Evolutionary conservation across 2,329 filamentous ascomycete species (phyloP).

Genomic region (Emergomyces orientalis): DNA sequence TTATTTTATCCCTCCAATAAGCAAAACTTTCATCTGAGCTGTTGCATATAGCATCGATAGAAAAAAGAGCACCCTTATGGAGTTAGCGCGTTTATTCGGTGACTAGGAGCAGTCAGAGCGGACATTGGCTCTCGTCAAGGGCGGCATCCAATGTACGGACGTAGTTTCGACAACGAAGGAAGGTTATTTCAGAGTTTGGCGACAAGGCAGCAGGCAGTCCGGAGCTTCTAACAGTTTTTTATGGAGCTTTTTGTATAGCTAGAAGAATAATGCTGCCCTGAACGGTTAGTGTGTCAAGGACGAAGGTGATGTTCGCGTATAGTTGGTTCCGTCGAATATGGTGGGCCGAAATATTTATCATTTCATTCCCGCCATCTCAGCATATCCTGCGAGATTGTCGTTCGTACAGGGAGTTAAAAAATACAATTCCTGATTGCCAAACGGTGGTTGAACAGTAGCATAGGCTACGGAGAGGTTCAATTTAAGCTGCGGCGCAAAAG

Average conservation of each 20-base stretch:
- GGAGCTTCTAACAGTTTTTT: not conserved
- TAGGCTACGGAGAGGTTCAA: not conserved
- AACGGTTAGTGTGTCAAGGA: not conserved
- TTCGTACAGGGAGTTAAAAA: not conserved
- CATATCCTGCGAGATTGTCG: not conserved
- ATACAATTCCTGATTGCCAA: not conserved
- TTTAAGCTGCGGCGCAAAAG: not conserved
- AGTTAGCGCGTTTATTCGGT: not conserved
- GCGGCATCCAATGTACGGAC: not conserved
- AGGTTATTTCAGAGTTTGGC: not conserved
- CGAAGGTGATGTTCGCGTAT: not conserved
- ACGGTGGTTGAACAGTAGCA: not conserved
- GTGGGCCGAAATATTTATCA: not conserved
- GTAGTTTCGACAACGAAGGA: not conserved
- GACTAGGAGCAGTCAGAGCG: not conserved
- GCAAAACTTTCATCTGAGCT: not conserved
- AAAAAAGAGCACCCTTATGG: constrained; percentile 1
- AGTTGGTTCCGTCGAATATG: not conserved
- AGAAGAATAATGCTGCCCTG: not conserved
- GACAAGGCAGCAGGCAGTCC: no score
- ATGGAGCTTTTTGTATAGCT: not conserved
- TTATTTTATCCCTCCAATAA: not conserved
- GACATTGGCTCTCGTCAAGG: not conserved
- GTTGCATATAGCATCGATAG: not conserved
- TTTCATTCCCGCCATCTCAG: not conserved